Evolutionary conservation across 768 basidiomycete genomes (phyloP).

Genomic region (Dacryopinax primogenitus): DNA sequence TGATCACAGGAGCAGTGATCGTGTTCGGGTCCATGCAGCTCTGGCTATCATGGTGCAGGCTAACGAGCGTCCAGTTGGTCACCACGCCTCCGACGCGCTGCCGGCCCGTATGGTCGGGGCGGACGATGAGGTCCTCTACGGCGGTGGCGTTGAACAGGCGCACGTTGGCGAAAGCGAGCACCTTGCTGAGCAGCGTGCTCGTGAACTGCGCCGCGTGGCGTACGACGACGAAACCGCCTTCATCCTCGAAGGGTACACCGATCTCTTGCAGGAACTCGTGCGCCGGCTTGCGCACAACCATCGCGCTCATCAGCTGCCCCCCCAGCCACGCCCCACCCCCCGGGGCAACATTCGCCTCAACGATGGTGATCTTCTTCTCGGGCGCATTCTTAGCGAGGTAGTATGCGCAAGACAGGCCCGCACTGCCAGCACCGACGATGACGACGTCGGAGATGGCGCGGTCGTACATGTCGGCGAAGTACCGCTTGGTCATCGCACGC

Average conservation of each 20-base stretch:
- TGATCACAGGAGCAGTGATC: conserved; percentile 63
- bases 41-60: conserved; percentile 58
- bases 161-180: conserved; percentile 57
- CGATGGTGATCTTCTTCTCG: conserved; percentile 50
- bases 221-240: conserved; percentile 64
- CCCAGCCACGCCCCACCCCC: conserved; percentile 67
- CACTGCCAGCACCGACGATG: conserved; percentile 56
- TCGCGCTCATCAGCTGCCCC: conserved; percentile 65
- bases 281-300: conserved; percentile 70
- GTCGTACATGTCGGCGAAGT: conserved; percentile 63
- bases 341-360: conserved; percentile 70
- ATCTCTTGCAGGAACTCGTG: conserved; percentile 56
- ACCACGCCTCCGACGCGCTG: conserved; percentile 42
- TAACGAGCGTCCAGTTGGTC: conserved; percentile 42
- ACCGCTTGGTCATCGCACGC: conserved; percentile 66
- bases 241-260: conserved; percentile 64
- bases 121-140: conserved; percentile 67
- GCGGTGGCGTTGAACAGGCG: conserved; percentile 67
- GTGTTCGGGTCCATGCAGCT: conserved; percentile 66
- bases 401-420: conserved; percentile 62
- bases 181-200: conserved; percentile 56
- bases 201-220: conserved; percentile 76
- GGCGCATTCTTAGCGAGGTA: conserved; percentile 53
- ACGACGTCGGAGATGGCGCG: conserved; percentile 64
- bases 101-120: conserved; percentile 35